Conservation (phyloP, 768 basidiomycete genomes). For the Daedaleopsis sinensis region DNA sequence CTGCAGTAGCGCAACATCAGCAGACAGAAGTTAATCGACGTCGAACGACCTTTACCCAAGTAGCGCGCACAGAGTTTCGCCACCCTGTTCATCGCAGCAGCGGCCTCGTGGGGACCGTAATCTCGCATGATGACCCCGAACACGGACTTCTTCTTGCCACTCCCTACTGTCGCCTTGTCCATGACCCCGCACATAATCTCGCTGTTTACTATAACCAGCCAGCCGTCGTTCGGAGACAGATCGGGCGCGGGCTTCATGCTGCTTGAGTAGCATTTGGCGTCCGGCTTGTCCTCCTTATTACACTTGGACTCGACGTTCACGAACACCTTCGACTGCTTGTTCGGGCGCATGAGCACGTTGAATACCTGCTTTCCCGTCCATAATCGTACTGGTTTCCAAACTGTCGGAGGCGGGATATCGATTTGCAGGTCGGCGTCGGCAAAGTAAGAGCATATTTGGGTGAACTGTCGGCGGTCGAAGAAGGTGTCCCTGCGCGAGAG, state of each 20-base stretch:
- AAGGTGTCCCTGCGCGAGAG: constrained; percentile 92
- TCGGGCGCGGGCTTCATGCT: constrained; percentile 74
- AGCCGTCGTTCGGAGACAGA: constrained; percentile 95
- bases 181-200: constrained; percentile 99
- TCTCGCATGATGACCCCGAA: constrained; percentile 98
- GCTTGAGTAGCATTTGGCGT: constrained; percentile 60
- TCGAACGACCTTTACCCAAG: constrained; percentile 57
- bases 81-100: constrained; percentile 91
- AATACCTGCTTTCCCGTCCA: constrained; percentile 99
- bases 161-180: constrained; percentile 97
- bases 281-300: constrained; percentile 83
- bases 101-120: constrained; percentile 94
- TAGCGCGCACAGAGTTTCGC: constrained; percentile 96
- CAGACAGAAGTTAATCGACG: not conserved
- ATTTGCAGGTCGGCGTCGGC: constrained; percentile 90
- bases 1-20: constrained; percentile 46
- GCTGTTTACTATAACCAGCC: constrained; percentile 95
- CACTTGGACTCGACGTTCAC: constrained; percentile 98
- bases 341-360: constrained; percentile 95
- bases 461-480: constrained; percentile 92
- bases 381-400: constrained; percentile 88
- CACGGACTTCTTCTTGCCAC: constrained; percentile 99
- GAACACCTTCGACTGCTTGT: constrained; percentile 75
- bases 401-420: constrained; percentile 93
- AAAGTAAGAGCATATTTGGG: constrained; percentile 94